Evolutionary conservation across 352 stramenopile genomes (phyloP), one percentile per base, ranked within the genome.

Genomic region (Thalassiosira pacifica): DNA sequence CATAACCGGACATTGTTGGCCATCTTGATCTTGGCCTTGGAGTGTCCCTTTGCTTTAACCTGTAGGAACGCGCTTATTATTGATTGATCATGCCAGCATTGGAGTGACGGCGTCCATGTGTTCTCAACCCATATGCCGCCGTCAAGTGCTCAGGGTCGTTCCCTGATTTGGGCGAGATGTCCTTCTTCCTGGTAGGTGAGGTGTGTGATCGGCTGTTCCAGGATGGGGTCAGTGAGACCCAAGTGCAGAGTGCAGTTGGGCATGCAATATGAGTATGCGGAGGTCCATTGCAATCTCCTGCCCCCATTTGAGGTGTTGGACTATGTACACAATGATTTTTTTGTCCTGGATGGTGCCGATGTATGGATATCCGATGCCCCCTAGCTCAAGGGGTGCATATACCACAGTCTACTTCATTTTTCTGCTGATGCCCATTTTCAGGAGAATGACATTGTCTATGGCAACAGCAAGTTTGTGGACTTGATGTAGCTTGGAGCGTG

Each of bases 1-100:
- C 34, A 73, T 2, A 71, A 22, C 32, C 64, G 8, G 9, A 52
- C 24, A 53, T 71, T 24, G 29, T 71, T 71, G 26, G 64, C 57
- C n/a, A n/a, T n/a, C n/a, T n/a, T n/a, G n/a, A n/a, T n/a, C n/a
- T n/a, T n/a, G 45, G 45, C 19, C 2, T 24, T 57, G 45, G 10
- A 4, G 34, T 42, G 2, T 57, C 45, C n/a, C n/a, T 18, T 8
- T 2, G 45, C 11, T 57, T n/a, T n/a, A n/a, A n/a, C 19, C 6
- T 22, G 45, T 22, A 57, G n/a, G 4, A 22, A 5, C 16, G 11
- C 45, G n/a, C n/a, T n/a, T n/a, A 57, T 57, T 8, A 57, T 57
- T 57, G 5, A 57, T 8, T 57, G 6, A 22, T 57, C 45, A 42
- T 42, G 34, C 34, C 10, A 4, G 4, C 34, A 42, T 10, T 42